Percentiles rank a stretch among this genome's conserved stretches.
Conservation (phyloP, 2,329 filamentous ascomycete species). For the Fusarium armeniacum region DNA sequence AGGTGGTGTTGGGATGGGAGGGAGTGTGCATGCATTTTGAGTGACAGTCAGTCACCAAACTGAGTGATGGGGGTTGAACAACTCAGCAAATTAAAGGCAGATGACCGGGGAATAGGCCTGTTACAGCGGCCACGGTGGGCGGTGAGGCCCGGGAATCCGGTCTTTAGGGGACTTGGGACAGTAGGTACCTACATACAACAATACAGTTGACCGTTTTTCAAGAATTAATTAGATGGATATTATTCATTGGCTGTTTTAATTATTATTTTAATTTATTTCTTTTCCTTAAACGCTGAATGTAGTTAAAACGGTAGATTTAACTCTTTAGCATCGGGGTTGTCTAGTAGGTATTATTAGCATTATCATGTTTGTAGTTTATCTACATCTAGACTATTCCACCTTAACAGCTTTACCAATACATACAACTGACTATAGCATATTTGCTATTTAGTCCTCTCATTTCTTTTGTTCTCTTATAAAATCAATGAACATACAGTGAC, state of each 20-base stretch:
- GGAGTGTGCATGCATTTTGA: slow-evolving; percentile 35
- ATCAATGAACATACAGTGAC: too few relatives aligned
- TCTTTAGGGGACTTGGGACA: slow-evolving; percentile 9
- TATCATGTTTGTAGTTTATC: not conserved
- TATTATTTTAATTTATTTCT: not conserved
- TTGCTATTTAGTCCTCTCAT: not conserved
- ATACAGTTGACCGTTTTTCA: slow-evolving; percentile 6
- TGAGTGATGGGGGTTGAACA: slow-evolving; percentile 47
- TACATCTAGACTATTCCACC: not conserved
- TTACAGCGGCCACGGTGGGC: slow-evolving; percentile 39
- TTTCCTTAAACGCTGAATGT: not conserved
- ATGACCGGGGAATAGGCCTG: slow-evolving; percentile 51
- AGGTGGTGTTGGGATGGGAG: slow-evolving; percentile 36
- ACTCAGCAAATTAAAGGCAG: slow-evolving; percentile 55
- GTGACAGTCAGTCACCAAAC: slow-evolving; percentile 3
- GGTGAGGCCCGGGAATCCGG: slow-evolving; percentile 48
- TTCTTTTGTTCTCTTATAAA: fast-evolving
- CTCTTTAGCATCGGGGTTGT: not conserved
- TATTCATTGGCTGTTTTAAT: slow-evolving; percentile 25
- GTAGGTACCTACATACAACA: not conserved
- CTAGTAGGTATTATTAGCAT: not conserved
- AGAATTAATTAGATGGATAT: slow-evolving; percentile 6
- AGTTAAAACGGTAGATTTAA: slow-evolving; percentile 22
- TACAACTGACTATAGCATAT: not conserved
- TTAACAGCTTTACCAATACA: not conserved